phyloP scores from a whole-genome alignment of 306 rosid genomes.

The Adenanthera pavonina region DNA sequence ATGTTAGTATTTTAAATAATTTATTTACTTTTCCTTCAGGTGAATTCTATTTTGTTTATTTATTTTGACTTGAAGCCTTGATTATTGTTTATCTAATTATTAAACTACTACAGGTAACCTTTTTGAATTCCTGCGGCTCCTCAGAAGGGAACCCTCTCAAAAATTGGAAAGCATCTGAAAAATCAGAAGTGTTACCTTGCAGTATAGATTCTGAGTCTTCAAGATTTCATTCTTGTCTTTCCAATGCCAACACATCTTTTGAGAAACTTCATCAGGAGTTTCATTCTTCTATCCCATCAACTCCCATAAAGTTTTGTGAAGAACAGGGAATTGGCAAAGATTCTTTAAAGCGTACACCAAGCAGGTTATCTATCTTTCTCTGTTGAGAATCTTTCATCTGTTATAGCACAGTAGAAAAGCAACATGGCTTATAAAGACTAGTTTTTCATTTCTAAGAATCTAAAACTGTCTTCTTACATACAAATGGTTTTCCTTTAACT shows the following conservation, averaged over 20 bases:
- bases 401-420: slow-evolving; percentile 20
- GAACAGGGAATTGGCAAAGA: slow-evolving; percentile 50
- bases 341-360: slow-evolving; percentile 61
- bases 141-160: not conserved
- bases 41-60: slow-evolving; percentile 23
- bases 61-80: not conserved
- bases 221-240: not conserved
- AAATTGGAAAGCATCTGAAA: not conserved
- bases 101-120: slow-evolving; percentile 66
- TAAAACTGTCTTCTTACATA: slow-evolving; percentile 8
- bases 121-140: not conserved
- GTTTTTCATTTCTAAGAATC: slow-evolving; percentile 16
- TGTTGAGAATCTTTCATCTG: not conserved
- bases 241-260: not conserved
- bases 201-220: not conserved
- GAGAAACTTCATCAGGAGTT: slow-evolving; percentile 48
- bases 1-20: slow-evolving; percentile 4
- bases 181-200: not conserved
- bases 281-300: slow-evolving; percentile 52
- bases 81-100: not conserved
- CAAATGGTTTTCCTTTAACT: too few species aligned
- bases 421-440: not conserved
- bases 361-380: slow-evolving; percentile 63
- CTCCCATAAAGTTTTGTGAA: slow-evolving; percentile 53
- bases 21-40: slow-evolving; percentile 8